Evolutionary conservation across 2,329 filamentous ascomycete genomes (phyloP).

Genomic region (Paecilomyces sp.): DNA sequence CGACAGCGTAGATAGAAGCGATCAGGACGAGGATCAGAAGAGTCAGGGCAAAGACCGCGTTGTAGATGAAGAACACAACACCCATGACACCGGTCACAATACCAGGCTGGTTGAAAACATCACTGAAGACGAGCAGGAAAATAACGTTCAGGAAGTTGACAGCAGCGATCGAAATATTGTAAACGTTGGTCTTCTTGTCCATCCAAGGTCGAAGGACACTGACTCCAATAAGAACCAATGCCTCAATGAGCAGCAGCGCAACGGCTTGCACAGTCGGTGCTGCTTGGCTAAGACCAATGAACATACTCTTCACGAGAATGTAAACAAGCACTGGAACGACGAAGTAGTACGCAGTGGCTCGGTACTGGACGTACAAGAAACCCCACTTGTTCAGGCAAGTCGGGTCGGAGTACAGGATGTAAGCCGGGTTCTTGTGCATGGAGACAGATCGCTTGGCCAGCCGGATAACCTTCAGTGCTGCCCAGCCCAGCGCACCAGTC

Average conservation of each 20-base stretch:
- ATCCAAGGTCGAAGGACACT: constrained; percentile 88
- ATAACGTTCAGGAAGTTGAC: constrained; percentile 89
- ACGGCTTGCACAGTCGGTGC: constrained; percentile 69
- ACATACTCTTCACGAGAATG: constrained; percentile 79
- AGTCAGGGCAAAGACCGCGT: constrained; percentile 74
- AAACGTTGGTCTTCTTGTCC: constrained; percentile 96
- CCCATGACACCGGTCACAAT: constrained; percentile 84
- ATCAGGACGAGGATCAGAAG: constrained; percentile 76
- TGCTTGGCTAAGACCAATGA: constrained; percentile 73
- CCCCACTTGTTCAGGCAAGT: constrained; percentile 94
- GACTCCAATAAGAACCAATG: constrained; percentile 65
- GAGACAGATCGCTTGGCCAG: constrained; percentile 80
- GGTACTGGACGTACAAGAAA: constrained; percentile 95
- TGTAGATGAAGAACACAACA: constrained; percentile 80
- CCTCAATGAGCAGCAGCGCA: constrained; percentile 76
- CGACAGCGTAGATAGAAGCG: constrained; percentile 69
- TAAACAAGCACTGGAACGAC: constrained; percentile 74
- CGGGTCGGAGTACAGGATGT: constrained; percentile 95
- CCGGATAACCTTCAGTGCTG: constrained; percentile 79
- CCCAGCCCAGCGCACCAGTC: constrained; percentile 71
- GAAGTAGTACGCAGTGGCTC: constrained; percentile 92
- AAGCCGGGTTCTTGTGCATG: constrained; percentile 94
- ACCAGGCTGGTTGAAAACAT: constrained; percentile 74
- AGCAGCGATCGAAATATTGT: constrained; percentile 86
- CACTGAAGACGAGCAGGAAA: constrained; percentile 81